Base-by-base conservation (phyloP, 2,329 filamentous ascomycete genomes). In the Colletotrichum horii region DNA sequence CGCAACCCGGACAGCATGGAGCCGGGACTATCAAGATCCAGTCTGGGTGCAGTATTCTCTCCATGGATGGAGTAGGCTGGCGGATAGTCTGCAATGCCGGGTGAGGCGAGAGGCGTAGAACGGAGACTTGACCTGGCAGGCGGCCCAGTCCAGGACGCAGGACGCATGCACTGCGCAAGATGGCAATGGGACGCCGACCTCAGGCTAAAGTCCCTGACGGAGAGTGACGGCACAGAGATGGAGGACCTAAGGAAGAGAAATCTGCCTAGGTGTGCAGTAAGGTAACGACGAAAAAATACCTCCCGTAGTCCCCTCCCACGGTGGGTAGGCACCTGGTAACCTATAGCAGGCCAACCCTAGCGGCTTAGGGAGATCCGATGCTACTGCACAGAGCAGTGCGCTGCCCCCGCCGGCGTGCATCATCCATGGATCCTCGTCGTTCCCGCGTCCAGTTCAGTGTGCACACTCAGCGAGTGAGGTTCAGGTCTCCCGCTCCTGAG, bases 341-440 rank as follows among this genome's bases (percentile, higher is more conserved):
- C 43, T 58, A 68, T 58, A 30, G 52, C 22, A 38, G 30, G 67
- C 48, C 24, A 36, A 26, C 48, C 26, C 43, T 36, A 26, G 62
- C 26, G 62, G 62, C 68, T 62, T 34, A 64, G 69, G 69, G 69
- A 64, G 73, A 75, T 75, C 73, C 73, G 69, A 73, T 75, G 64
- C 62, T 73, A 73, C 73, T 72, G 73, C 60, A 65, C 32, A 62
- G 55, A 26, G 30, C 58, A 52, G 30, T 71, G 68, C 38, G n/a
- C 34, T 61, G 67, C 72, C 70, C 73, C 69, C 69, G 69, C 70
- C 38, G 36, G 48, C 61, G 68, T 71, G 72, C 72, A 71, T 66
- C 55, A 30, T 66, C 61, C 68, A 66, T 26, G 68, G 55, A 71
- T 66, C 52, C 36, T 71, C 60, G 67, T 66, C 61, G 14, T 71